These are phyloP conservation scores for Auricularia auricula-judae DNA, from an alignment of 768 basidiomycete species.

Conservation along the genomic window DNA sequence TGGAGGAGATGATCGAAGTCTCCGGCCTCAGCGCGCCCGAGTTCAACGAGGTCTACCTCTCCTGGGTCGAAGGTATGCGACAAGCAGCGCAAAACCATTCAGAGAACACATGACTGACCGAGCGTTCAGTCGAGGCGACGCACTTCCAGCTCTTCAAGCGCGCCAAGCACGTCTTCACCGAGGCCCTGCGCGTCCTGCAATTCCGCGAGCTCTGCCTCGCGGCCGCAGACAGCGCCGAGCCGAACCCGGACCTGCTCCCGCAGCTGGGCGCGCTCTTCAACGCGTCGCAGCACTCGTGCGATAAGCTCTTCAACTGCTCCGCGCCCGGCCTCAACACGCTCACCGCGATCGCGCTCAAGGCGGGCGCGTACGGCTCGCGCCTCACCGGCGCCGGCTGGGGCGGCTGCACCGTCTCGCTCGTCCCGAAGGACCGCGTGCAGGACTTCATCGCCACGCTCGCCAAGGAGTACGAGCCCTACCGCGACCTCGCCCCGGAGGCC, in stretches of 20 bases:
- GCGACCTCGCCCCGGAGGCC: conserved; percentile 42
- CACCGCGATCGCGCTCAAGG: conserved; percentile 46
- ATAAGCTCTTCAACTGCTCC: conserved; percentile 63
- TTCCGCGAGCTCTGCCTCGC: conserved; percentile 61
- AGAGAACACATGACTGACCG: conserved; percentile 3
- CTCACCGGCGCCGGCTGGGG: conserved; percentile 93
- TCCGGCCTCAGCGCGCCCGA: conserved; percentile 41
- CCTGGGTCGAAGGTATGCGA: conserved; percentile 65
- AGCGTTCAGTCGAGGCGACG: conserved; percentile 54
- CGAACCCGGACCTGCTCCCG: conserved; percentile 22
- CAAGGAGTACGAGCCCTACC: conserved; percentile 54
- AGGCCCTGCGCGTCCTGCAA: conserved; percentile 69
- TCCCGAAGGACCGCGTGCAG: conserved; percentile 50
- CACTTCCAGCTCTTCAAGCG: conserved; percentile 79
- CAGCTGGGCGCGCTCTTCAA: conserved; percentile 67
- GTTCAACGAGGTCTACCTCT: conserved; percentile 61
- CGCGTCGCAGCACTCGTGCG: conserved; percentile 63
- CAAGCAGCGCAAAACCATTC: background rate
- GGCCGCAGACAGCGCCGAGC: conserved; percentile 16
- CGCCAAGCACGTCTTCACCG: conserved; percentile 69
- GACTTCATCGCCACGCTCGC: conserved; percentile 53
- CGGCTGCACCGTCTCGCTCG: conserved; percentile 77
- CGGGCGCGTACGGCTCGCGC: conserved; percentile 72
- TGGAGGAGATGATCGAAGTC: conserved; percentile 63
- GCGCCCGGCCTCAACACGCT: conserved; percentile 70